phyloP scores from a whole-genome alignment of 805 yeast species.

The Candida broadrunensis region DNA sequence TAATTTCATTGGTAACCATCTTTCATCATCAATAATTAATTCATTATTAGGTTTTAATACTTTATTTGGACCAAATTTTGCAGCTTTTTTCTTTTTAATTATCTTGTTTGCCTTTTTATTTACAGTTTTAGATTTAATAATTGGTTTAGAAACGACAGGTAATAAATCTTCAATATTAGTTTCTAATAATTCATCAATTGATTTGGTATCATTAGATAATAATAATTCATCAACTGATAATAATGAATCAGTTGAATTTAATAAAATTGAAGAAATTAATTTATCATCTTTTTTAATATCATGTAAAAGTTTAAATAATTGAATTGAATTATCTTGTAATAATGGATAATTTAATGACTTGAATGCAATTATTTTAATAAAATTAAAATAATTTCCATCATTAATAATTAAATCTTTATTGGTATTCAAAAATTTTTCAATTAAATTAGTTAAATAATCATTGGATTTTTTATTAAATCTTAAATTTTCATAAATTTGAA shows the following conservation, averaged over 20 bases:
- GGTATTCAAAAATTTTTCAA: slow-evolving; percentile 11
- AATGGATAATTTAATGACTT: slow-evolving; percentile 19
- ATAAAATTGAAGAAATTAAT: slow-evolving; percentile 19
- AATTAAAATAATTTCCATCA: slow-evolving; percentile 19
- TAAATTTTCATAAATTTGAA: slow-evolving; percentile 47
- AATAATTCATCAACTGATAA: slow-evolving; percentile 21
- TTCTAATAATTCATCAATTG: slow-evolving; percentile 30
- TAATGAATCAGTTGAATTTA: slow-evolving; percentile 15
- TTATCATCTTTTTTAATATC: slow-evolving; percentile 19
- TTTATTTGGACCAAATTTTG: slow-evolving; percentile 27
- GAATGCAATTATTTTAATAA: slow-evolving; percentile 28
- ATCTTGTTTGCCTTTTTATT: slow-evolving; percentile 9
- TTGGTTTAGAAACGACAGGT: slow-evolving; percentile 9
- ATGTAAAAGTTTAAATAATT: slow-evolving; percentile 19
- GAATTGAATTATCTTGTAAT: slow-evolving; percentile 8
- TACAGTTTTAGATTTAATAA: slow-evolving; percentile 1
- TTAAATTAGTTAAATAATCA: slow-evolving; percentile 13
- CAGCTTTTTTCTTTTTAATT: slow-evolving; percentile 22
- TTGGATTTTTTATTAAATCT: slow-evolving; percentile 32
- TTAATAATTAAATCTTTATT: slow-evolving; percentile 5
- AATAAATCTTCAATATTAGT: slow-evolving; percentile 25
- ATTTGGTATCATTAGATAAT: slow-evolving; percentile 7
- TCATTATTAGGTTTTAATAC: slow-evolving; percentile 22
- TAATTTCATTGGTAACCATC: slow-evolving; percentile 90
- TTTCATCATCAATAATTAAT: slow-evolving; percentile 50